Base-by-base conservation (phyloP, 2,329 filamentous ascomycete species). In the Pyrenochaeta sp. region DNA sequence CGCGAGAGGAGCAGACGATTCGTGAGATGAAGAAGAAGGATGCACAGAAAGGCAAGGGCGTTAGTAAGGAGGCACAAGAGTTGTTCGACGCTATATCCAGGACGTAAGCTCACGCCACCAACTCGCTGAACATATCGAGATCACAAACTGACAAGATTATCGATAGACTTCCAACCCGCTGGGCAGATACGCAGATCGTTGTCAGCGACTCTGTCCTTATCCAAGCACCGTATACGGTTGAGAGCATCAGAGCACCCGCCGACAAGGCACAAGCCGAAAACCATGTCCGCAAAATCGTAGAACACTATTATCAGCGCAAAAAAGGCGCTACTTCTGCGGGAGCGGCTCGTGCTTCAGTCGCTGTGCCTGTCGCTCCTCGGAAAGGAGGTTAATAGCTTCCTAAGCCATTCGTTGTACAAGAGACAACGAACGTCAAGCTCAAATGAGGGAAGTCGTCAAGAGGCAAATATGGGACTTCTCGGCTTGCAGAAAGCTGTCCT, bases 201-300 rank as follows among this genome's bases (percentile, higher is more conserved):
- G 84, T 88, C 47, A 85, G 84, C 51, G 86, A 89, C 65, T 81
- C 83, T 3, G 86, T 88, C 52, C 78, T 86, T 53, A 84, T 90
- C 57, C 75, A 82, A 22, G 78, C 84, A 13, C 87, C 87, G 2
- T 90, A 89, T 71, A 80, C 79, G 6, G 74, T 83, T 24, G 85
- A 86, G 44, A 84, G 85, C 67, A 86, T 86, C 69, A 77, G 75
- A 58, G 80, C 79, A 5, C 68, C 75, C 2, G 69, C 77, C 54
- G 77, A 78, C 42, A 81, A 82, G 65, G 75, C 77, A 53, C 74
- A 78, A 52, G 77, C 76, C 4, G 65, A 82, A 25, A 71, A 69
- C 12, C 77, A 79, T 34, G 78, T 83, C 50, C 78, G 76, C 66
- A 82, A 80, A 68, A 75, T 82, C 12, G 71, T 84, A 27, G 81